Evolutionary conservation across 768 basidiomycete species (phyloP).

Genomic region (Panaeolus cyanescens): DNA sequence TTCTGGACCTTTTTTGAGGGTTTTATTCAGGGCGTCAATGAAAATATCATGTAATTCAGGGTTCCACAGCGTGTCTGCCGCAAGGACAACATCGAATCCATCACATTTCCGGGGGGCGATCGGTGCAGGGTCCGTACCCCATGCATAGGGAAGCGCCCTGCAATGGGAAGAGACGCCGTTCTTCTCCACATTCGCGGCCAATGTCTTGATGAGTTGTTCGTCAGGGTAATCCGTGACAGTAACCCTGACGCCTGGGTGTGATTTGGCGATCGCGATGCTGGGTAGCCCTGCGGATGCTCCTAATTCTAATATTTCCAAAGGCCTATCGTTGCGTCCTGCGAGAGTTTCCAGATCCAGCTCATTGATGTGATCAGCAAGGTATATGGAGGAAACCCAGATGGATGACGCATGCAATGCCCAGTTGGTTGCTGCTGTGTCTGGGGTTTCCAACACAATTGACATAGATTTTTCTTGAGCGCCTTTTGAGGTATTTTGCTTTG

Average conservation of each 20-base stretch:
- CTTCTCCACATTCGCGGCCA: slow-evolving; percentile 55
- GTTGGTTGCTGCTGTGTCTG: slow-evolving; percentile 67
- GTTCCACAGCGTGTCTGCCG: slow-evolving; percentile 83
- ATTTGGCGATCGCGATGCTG: slow-evolving; percentile 63
- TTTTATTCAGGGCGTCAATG: slow-evolving; percentile 49
- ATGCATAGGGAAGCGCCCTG: slow-evolving; percentile 58
- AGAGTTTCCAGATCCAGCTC: slow-evolving; percentile 39
- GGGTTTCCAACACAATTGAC: slow-evolving; percentile 51
- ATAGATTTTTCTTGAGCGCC: slow-evolving; percentile 8
- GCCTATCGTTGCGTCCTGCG: slow-evolving; percentile 10
- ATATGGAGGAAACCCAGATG: slow-evolving; percentile 71
- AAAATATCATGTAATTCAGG: slow-evolving; percentile 57
- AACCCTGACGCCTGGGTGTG: slow-evolving; percentile 40
- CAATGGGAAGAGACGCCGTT: slow-evolving; percentile 55
- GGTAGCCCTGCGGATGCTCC: slow-evolving; percentile 79
- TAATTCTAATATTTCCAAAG: slow-evolving; percentile 58
- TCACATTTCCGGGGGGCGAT: slow-evolving; percentile 20
- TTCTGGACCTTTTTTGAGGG: slow-evolving; percentile 41
- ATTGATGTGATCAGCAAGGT: slow-evolving; percentile 64
- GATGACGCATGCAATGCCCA: slow-evolving; percentile 81
- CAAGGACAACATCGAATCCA: slow-evolving; percentile 66
- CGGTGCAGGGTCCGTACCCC: slow-evolving; percentile 56
- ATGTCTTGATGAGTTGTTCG: slow-evolving; percentile 53
- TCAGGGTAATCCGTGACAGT: slow-evolving; percentile 76
- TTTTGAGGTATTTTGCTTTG: slow-evolving; percentile 11